These are phyloP conservation scores for Fraxinus excelsior DNA, from an alignment of 257 asterid genomes.

Conservation along the genomic window DNA sequence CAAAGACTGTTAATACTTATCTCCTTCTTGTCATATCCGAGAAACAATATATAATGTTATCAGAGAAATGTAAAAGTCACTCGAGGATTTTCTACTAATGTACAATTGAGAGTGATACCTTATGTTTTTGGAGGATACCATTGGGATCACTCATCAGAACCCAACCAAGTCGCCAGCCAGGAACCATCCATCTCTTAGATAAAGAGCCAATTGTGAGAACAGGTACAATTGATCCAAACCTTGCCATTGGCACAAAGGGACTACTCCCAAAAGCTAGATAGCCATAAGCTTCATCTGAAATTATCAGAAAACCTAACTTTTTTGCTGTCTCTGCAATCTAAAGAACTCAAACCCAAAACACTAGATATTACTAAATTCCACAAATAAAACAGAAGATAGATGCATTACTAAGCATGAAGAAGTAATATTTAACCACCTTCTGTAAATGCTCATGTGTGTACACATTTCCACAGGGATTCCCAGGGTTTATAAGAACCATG, in stretches of 20 bases:
- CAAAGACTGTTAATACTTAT: no score
- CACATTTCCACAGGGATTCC: conserved; percentile 82
- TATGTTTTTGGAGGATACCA: conserved; percentile 49
- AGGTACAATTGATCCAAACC: conserved; percentile 52
- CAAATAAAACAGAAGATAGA: background rate
- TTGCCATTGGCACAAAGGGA: conserved; percentile 58
- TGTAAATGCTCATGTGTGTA: conserved; percentile 52
- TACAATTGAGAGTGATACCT: conserved; percentile 36
- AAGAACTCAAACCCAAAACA: background rate
- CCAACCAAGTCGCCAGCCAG: conserved; percentile 88
- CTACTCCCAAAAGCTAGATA: conserved; percentile 57
- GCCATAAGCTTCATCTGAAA: conserved; percentile 72
- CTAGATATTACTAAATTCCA: conserved; percentile 3
- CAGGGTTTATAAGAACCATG: conserved; percentile 69
- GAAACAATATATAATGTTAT: no score
- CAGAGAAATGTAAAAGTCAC: background rate
- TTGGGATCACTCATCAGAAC: conserved; percentile 58
- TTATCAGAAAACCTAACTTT: conserved; percentile 56
- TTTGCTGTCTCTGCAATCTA: conserved; percentile 72
- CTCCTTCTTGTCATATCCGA: no score
- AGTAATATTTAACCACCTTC: conserved; percentile 41
- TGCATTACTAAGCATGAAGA: background rate
- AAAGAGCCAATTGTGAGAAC: conserved; percentile 60
- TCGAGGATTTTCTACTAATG: background rate
- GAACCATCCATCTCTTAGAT: conserved; percentile 78